phyloP scores from a whole-genome alignment of 306 rosid genomes.

The Neltuma alba region DNA sequence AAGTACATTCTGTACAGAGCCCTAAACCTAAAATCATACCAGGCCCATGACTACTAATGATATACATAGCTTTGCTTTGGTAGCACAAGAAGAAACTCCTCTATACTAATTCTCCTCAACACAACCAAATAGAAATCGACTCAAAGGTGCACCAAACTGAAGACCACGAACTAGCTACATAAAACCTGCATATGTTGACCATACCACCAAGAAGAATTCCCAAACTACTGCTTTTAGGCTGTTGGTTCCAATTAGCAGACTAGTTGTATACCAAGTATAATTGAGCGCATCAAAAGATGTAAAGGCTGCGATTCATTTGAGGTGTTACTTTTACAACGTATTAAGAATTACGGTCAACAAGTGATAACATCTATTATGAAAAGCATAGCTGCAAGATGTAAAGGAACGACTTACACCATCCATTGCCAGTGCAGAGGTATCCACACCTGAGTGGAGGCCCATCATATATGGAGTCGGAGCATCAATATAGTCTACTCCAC shows the following conservation, averaged over 20 bases:
- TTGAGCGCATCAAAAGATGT: neutral
- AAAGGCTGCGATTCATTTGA: neutral
- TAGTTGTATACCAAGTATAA: neutral
- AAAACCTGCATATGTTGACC: slow-evolving; percentile 1
- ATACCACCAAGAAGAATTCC: slow-evolving; percentile 24
- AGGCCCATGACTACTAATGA: neutral
- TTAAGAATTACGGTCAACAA: slow-evolving; percentile 1
- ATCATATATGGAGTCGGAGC: slow-evolving; percentile 99
- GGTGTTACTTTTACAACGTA: neutral
- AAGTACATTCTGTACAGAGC: neutral
- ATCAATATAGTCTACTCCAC: slow-evolving; percentile 99
- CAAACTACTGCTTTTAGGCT: slow-evolving; percentile 3
- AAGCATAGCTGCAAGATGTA: slow-evolving; percentile 24
- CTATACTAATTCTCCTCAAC: neutral
- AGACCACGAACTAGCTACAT: slow-evolving; percentile 16
- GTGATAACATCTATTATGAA: slow-evolving; percentile 19
- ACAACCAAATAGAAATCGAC: neutral
- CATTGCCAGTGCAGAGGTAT: slow-evolving; percentile 73
- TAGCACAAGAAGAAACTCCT: neutral
- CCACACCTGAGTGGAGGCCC: slow-evolving; percentile 99
- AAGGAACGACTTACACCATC: slow-evolving; percentile 84
- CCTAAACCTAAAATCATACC: neutral
- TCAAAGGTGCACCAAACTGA: slow-evolving; percentile 30
- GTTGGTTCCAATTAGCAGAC: neutral
- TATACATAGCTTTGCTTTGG: neutral